Conservation (phyloP, 2,329 filamentous ascomycete genomes). For the Penicillium sp. region DNA sequence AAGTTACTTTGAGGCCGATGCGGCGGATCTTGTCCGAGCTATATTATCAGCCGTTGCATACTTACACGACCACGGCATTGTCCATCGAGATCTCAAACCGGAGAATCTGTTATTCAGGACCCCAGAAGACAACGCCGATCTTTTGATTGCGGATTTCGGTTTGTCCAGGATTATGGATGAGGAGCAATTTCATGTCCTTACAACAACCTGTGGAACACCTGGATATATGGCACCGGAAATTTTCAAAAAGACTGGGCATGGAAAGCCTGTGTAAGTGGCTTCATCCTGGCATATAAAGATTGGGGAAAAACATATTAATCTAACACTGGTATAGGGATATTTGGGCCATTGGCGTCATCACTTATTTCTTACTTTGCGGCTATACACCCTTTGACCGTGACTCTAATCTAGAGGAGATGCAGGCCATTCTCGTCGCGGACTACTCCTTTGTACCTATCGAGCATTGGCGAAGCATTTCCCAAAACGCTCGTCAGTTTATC, state of each 20-base stretch:
- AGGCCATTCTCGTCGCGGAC: conserved; percentile 93
- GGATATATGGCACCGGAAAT: conserved; percentile 99
- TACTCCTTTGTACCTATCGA: conserved; percentile 92
- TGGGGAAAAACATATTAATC: not conserved
- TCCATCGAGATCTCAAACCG: conserved; percentile 95
- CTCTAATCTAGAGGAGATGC: conserved; percentile 98
- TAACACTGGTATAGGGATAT: conserved; percentile 59
- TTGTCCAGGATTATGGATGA: conserved; percentile 97
- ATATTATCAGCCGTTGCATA: conserved; percentile 97
- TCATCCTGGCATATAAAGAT: not conserved
- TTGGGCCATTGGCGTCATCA: conserved; percentile 98
- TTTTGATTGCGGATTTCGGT: conserved; percentile 95
- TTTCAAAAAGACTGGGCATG: conserved; percentile 97
- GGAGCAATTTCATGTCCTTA: conserved; percentile 95
- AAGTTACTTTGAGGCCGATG: conserved; percentile 96
- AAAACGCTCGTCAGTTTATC: conserved; percentile 86
- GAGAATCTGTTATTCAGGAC: conserved; percentile 96
- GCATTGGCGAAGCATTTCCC: conserved; percentile 93
- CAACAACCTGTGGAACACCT: conserved; percentile 94
- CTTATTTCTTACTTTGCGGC: conserved; percentile 95
- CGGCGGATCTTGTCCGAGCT: conserved; percentile 88
- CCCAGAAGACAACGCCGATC: conserved; percentile 93
- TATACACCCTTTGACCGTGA: conserved; percentile 98
- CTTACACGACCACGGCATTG: conserved; percentile 96
- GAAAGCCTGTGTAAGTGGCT: conserved; percentile 74